These are phyloP conservation scores for Ophiosphaerella korrae DNA, from an alignment of 2,329 filamentous ascomycete genomes.

Conservation along the genomic window DNA sequence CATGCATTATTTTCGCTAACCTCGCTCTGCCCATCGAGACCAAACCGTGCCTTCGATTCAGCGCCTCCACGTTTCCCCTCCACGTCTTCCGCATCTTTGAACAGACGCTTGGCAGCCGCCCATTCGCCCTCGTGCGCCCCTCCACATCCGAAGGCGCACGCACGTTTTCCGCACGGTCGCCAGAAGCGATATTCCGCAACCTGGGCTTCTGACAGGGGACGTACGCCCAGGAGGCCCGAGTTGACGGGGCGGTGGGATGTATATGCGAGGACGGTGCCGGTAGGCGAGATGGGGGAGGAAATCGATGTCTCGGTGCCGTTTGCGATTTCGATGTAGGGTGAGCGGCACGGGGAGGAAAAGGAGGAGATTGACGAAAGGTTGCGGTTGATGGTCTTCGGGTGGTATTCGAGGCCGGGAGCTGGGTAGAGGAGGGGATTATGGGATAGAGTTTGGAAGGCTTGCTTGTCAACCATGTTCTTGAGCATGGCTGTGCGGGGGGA, in stretches of 20 bases:
- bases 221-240: conserved; percentile 36
- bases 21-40: conserved; percentile 6
- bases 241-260: conserved; percentile 35
- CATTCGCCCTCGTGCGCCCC: conserved; percentile 31
- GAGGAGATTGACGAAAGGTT: conserved; percentile 2
- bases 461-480: conserved; percentile 26
- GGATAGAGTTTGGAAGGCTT: conserved; percentile 15
- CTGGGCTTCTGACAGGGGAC: conserved; percentile 36
- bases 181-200: conserved; percentile 47
- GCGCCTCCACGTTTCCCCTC: not conserved
- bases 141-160: conserved; percentile 42
- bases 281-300: conserved; percentile 30
- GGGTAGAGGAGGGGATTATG: conserved; percentile 1
- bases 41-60: not conserved
- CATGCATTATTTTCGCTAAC: not conserved
- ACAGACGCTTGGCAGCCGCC: conserved; percentile 38
- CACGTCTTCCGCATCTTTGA: conserved; percentile 30
- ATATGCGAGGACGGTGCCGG: conserved; percentile 37
- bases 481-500: conserved; percentile 38
- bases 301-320: conserved; percentile 34
- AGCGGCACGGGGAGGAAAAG: conserved; percentile 1
- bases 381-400: conserved; percentile 1
- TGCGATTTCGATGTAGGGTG: conserved; percentile 29
- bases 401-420: not conserved
- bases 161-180: conserved; percentile 37